Conservation (phyloP, 2,329 filamentous ascomycete species). For the Claviceps cyperi region DNA sequence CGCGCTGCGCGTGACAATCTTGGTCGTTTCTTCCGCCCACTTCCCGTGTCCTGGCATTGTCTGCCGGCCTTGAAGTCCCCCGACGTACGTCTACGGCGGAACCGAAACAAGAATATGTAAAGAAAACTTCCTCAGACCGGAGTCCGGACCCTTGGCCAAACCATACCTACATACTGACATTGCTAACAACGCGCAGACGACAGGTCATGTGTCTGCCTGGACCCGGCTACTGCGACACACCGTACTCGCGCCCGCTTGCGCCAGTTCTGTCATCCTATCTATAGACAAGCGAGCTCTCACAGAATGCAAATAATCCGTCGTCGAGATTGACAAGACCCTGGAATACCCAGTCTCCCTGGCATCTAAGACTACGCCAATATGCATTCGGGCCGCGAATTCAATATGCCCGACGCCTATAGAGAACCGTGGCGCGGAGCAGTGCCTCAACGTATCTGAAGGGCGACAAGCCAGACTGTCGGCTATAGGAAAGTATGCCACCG, state of each 20-base stretch:
- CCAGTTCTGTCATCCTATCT: constrained; percentile 47
- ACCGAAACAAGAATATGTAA: background rate
- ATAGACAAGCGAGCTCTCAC: constrained; percentile 78
- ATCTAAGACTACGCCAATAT: constrained; percentile 65
- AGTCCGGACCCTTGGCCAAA: too few species aligned
- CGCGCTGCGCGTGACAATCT: too few species aligned
- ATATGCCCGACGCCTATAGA: constrained; percentile 95
- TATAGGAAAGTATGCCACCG: constrained; percentile 20
- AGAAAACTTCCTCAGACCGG: background rate
- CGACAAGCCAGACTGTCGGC: constrained; percentile 77
- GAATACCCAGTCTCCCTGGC: constrained; percentile 45
- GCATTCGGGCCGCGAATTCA: constrained; percentile 74
- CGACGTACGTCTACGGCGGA: constrained; percentile 47
- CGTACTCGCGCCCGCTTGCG: constrained; percentile 64
- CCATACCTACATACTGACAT: background rate
- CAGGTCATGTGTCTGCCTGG: constrained; percentile 88
- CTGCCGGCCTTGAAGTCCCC: constrained; percentile 35
- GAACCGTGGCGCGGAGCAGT: constrained; percentile 82
- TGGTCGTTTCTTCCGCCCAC: too few species aligned
- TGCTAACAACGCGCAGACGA: constrained; percentile 21
- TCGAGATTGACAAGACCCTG: constrained; percentile 85
- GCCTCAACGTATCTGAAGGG: constrained; percentile 76
- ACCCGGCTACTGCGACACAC: constrained; percentile 82
- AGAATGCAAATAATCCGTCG: constrained; percentile 97
- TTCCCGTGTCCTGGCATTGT: too few species aligned